Evolutionary conservation across 1,284 basidiomycete species (phyloP).

Genomic region (Kwoniella shivajii): DNA sequence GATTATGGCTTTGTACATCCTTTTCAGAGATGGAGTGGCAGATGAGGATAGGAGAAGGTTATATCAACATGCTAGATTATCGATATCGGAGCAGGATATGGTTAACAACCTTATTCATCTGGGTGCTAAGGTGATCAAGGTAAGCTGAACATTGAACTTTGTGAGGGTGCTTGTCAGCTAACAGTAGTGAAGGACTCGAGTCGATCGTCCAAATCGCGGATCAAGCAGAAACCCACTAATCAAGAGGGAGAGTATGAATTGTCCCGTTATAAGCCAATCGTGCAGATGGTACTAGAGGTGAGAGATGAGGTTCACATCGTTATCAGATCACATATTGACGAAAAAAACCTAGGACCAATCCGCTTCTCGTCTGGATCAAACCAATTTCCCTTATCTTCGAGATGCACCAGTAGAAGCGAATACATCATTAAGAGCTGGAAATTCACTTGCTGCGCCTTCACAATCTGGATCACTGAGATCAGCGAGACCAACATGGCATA

Average conservation of each 20-base stretch:
- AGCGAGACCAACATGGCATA: conserved; percentile 76
- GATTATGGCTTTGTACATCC: conserved; percentile 93
- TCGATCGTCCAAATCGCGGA: conserved; percentile 71
- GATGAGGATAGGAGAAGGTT: conserved; percentile 93
- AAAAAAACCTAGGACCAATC: conserved; percentile 77
- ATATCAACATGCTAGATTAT: conserved; percentile 94
- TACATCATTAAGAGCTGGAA: conserved; percentile 10
- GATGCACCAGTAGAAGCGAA: conserved; percentile 68
- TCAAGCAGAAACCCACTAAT: conserved; percentile 71
- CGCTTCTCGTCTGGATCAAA: conserved; percentile 72
- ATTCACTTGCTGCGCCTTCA: conserved; percentile 1
- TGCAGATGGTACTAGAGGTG: conserved; percentile 83
- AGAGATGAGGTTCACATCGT: conserved; percentile 10
- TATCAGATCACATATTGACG: not conserved
- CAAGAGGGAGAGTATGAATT: conserved; percentile 91
- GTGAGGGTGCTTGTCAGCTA: not conserved
- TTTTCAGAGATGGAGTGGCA: conserved; percentile 93
- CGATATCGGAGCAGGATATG: conserved; percentile 88
- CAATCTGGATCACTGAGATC: conserved; percentile 73
- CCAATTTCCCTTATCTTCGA: conserved; percentile 85
- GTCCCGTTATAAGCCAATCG: conserved; percentile 85
- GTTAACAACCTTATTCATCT: conserved; percentile 84
- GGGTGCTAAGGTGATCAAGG: conserved; percentile 82
- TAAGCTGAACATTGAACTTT: conserved; percentile 50
- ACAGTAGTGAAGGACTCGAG: conserved; percentile 5